Base-by-base conservation (phyloP, 345 rosid genomes). In the Syzygium aromaticum region DNA sequence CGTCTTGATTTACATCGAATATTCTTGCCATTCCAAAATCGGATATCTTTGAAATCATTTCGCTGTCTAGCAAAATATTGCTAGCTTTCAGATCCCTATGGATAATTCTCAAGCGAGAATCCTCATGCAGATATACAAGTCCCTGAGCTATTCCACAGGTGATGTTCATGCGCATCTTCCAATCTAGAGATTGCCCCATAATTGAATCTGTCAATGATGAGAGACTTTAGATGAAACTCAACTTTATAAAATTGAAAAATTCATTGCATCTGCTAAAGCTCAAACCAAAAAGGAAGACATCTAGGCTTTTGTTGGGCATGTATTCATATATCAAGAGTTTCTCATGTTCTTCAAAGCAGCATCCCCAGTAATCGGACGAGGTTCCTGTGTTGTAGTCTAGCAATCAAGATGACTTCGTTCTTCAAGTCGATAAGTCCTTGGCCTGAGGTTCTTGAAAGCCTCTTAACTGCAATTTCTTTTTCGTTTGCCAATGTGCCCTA, bases 61-160 rank as follows among this genome's bases (percentile, higher is more conserved):
- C 87, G 23, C 52, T 5, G 49, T 90, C 91, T 1, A 88, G 59
- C 52, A 90, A 85, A 14, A 88, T 77, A 53, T 90, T 90, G 23
- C 90, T 88, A 10, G 88, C 73, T 85, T 88, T 90, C 3, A 90
- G 63, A 23, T 90, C 91, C 11, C 90, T 86, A 27, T 92, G 91
- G 63, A 92, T 89, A 53, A 90, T 85, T 86, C 82, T 90, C 11
- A 91, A 90, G 13, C 91, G 87, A 40, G 94, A 91, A 82, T 92
- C 92, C 84, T 90, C 93, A 3, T 91, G 93, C 5, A 92, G 51
- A 86, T 92, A 92, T 56, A 90, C 5, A n/a, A 92, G 59, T 4
- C 92, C 94, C 2, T 89, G 51, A 3, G 92, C 92, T 17, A 93
- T 84, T 33, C 94, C 91, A 13, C 88, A 87, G 27, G 87, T 88